These are phyloP conservation scores for Silene conica DNA, from an alignment of 148 eudicot genomes.

Conservation along the genomic window DNA sequence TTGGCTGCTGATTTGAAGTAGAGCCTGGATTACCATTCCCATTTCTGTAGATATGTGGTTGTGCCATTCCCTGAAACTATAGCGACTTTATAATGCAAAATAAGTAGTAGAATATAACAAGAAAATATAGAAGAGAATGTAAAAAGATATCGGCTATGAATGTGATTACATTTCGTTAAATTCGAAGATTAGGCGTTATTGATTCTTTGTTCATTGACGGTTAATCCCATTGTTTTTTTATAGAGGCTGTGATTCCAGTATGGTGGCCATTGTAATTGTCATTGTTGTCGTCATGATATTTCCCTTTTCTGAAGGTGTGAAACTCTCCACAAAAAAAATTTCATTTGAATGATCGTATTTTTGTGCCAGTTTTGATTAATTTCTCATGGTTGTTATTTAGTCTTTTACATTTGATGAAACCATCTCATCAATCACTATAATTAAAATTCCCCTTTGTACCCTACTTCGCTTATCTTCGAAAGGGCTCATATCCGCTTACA, in stretches of 20 bases:
- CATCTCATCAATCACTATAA: neutral
- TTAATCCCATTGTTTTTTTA: neutral
- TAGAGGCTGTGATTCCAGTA: neutral
- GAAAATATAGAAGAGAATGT: neutral
- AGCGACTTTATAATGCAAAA: neutral
- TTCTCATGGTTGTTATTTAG: neutral
- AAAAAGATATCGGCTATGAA: neutral
- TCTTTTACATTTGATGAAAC: neutral
- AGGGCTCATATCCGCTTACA: neutral
- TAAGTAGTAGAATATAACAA: too few species aligned
- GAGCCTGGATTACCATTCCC: neutral
- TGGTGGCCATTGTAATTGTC: neutral
- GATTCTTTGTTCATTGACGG: neutral
- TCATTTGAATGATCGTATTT: too few species aligned
- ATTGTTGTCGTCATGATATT: too few species aligned
- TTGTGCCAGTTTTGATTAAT: neutral
- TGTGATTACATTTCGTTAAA: neutral
- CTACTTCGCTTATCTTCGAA: neutral
- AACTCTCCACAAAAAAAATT: too few species aligned
- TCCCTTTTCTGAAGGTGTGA: too few species aligned
- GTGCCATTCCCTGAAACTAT: neutral
- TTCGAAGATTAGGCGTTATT: neutral
- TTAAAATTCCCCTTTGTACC: too few species aligned
- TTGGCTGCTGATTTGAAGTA: neutral
- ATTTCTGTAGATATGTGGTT: neutral